Base-by-base conservation (phyloP, 129 eudicot species). In the Chrysanthemum seticuspe region DNA sequence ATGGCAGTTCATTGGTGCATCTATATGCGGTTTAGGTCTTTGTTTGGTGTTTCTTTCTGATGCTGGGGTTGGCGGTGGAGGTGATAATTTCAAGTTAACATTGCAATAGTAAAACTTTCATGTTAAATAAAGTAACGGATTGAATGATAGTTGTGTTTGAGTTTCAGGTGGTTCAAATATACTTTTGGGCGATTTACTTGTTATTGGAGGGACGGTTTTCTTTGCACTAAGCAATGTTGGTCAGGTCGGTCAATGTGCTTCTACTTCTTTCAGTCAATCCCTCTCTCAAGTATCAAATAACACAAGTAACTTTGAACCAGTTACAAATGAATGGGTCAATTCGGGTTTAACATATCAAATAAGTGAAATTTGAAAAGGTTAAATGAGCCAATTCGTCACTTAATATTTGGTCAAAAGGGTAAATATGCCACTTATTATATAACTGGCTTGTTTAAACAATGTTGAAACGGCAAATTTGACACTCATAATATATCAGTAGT, bases 161-260 rank as follows among this genome's bases (percentile, higher is more conserved):
- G 25, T 73, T 76, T 78, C 85, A 92, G 97, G 92, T 73, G 97
- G 98, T 78, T 82, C 97, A 31, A 90, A 76, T 68, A 95, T 97
- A 71, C 81, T 93, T 73, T 72, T 93, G 36, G 98, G 98, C 5
- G 98, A 93, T 74, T 36, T 78, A 61, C 88, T 92, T 80, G 92
- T 89, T 54, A 83, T 81, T 54, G 82, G 51, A 3, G 96, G 85
- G 13, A 83, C 98, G 36, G 2, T 87, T 66, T 85, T 82, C 62
- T 83, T 61, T 70, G 87, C 96, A 47, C 50, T 89, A 23, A 85
- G 90, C 87, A 89, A 89, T 73, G 95, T 89, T 80, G 90, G 98
- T 40, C 83, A 89, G 95, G 98, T 89, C n/a, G 44, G 83, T 51
- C 49, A 57, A 16, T n/a, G 1, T 29, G 45, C 23, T 65, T 29